These are phyloP conservation scores for Anthracocystis setariae DNA, from an alignment of 1,284 basidiomycete genomes.

Conservation along the genomic window DNA sequence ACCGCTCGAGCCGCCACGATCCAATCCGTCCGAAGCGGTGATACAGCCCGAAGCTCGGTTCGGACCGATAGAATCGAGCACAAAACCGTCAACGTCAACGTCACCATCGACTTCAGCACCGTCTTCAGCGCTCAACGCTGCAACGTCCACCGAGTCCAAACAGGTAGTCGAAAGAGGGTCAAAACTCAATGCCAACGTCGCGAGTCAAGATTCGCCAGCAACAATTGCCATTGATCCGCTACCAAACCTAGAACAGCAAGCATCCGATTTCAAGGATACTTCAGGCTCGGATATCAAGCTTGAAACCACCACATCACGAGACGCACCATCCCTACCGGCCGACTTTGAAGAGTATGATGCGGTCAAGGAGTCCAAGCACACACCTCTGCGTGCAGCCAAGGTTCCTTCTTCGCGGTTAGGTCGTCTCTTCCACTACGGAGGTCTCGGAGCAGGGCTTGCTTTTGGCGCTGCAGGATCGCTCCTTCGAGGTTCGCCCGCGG, in stretches of 20 bases:
- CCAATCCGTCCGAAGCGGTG: no score
- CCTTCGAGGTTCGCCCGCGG: constrained; percentile 33
- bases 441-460: constrained; percentile 64
- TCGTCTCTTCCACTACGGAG: constrained; percentile 64
- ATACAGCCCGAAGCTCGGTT: not conserved
- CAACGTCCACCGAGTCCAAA: no score
- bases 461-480: constrained; percentile 62
- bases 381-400: constrained; percentile 59
- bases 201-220: not conserved
- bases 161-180: not conserved
- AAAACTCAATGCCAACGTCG: not conserved
- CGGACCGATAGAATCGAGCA: not conserved
- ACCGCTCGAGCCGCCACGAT: no score
- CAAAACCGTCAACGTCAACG: no score
- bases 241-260: not conserved
- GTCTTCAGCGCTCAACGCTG: no score
- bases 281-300: not conserved
- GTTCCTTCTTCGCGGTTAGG: constrained; percentile 66
- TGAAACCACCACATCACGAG: constrained; percentile 4
- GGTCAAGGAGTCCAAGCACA: constrained; percentile 46
- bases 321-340: not conserved
- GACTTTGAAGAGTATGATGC: constrained; percentile 63
- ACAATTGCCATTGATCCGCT: not conserved
- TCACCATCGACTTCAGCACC: no score
- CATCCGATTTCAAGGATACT: not conserved